Base-by-base conservation (phyloP, 129 eudicot genomes). In the Flaveria robusta region DNA sequence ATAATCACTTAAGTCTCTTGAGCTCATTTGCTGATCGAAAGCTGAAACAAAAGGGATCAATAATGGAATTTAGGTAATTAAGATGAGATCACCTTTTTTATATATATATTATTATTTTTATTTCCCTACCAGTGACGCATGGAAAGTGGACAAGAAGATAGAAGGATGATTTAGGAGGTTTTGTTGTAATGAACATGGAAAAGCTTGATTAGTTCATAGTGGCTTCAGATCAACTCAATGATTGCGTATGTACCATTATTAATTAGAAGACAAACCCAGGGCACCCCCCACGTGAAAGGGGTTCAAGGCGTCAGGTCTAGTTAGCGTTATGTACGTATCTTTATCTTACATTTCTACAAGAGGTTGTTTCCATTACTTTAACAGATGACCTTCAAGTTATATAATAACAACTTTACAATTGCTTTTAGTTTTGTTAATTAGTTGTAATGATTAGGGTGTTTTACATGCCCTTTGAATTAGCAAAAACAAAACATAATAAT, bases 401-500 rank as follows among this genome's bases (percentile, higher is more conserved):
- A 34, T 34, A 1, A 34, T 1, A 34, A 34, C 39, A 34, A 34
- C 8, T 34, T 34, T 34, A 34, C 7, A 1, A 34, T 34, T 34
- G 8, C 3, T 34, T 4, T 4, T 4, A 34, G 39, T 34, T 34
- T 1, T 34, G 3, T 43, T 43, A 51, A n/a, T 72, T 52, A 29
- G n/a, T 51, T 47, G 4, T 24, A 31, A 55, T 22, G 27, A 26
- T 72, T n/a, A 31, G 29, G 9, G 9, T 22, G 78, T 56, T 24
- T 79, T 62, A 50, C 45, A 73, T 55, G 55, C 41, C 58, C 71
- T 54, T 52, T 37, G 66, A 42, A 79, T 4, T 34, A 73, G 75
- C 49, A 64, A 24, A 64, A 80, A 72, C 29, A 65, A 66, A 55
- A 66, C 70, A 80, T 73, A 80, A 80, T 80, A 80, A 73, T 80